These are phyloP conservation scores for Cerrena zonata DNA, from an alignment of 1,284 basidiomycete species.

Conservation along the genomic window DNA sequence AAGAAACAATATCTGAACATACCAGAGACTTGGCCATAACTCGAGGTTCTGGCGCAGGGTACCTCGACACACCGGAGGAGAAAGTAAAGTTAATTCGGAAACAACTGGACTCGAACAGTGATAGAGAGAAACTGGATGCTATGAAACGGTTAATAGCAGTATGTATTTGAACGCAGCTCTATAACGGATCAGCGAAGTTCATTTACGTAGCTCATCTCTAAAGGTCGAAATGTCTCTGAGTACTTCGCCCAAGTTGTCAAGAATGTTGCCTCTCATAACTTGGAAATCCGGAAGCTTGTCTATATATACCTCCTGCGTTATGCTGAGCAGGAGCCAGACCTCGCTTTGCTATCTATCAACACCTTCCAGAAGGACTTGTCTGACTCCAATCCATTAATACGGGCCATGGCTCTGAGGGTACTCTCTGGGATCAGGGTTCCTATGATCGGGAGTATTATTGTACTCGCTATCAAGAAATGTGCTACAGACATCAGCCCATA, in stretches of 20 bases:
- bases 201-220: slow-evolving; percentile 73
- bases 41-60: slow-evolving; percentile 49
- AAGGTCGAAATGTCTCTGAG: slow-evolving; percentile 84
- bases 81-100: slow-evolving; percentile 72
- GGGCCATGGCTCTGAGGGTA: slow-evolving; percentile 91
- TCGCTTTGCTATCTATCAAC: slow-evolving; percentile 94
- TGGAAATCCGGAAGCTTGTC: slow-evolving; percentile 94
- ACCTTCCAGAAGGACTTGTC: slow-evolving; percentile 96
- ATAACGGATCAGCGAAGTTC: slow-evolving; percentile 1
- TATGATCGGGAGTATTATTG: slow-evolving; percentile 81
- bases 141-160: slow-evolving; percentile 91
- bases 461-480: slow-evolving; percentile 86
- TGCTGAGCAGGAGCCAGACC: slow-evolving; percentile 87
- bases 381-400: slow-evolving; percentile 86
- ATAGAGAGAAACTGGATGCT: slow-evolving; percentile 85
- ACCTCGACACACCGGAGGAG: slow-evolving; percentile 67
- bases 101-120: slow-evolving; percentile 81
- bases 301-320: slow-evolving; percentile 96
- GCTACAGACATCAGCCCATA: slow-evolving; percentile 88
- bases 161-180: slow-evolving; percentile 26
- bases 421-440: slow-evolving; percentile 86
- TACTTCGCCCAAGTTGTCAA: slow-evolving; percentile 94
- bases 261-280: slow-evolving; percentile 83
- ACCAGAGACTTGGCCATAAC: slow-evolving; percentile 64
- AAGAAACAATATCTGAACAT: slow-evolving; percentile 73